Conservation (phyloP, 1,139 yeast genomes). For the Blastobotrys petasosporus region DNA sequence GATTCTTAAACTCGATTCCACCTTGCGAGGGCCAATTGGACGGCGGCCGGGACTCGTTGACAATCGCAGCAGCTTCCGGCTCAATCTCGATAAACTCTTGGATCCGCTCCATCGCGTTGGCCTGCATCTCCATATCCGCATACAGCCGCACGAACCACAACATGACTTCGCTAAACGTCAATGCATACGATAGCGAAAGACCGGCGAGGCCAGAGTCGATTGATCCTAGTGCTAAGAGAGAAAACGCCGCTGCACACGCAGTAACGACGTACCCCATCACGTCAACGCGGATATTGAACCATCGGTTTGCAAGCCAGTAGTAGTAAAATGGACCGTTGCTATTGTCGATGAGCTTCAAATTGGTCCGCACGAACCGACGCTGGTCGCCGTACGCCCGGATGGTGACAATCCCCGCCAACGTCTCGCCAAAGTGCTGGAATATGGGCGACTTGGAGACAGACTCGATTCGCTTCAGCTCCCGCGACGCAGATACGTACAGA, state of each 20-base stretch:
- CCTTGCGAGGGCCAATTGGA: constrained; percentile 59
- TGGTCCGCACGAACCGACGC: constrained; percentile 68
- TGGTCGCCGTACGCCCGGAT: constrained; percentile 81
- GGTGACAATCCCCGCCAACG: constrained; percentile 63
- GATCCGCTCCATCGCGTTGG: constrained; percentile 75
- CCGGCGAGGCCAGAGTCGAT: constrained; percentile 89
- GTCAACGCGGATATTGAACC: constrained; percentile 93
- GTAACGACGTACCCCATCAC: constrained; percentile 83
- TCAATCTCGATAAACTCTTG: constrained; percentile 59
- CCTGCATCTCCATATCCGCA: constrained; percentile 68
- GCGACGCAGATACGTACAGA: constrained; percentile 69
- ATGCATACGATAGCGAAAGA: constrained; percentile 83
- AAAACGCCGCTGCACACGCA: constrained; percentile 75
- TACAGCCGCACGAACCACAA: constrained; percentile 84
- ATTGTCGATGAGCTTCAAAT: constrained; percentile 59
- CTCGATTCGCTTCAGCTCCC: constrained; percentile 75
- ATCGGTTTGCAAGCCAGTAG: constrained; percentile 82
- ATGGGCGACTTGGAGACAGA: constrained; percentile 71
- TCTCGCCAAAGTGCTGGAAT: constrained; percentile 72
- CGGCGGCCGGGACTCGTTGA: constrained; percentile 1
- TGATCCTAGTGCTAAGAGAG: constrained; percentile 67
- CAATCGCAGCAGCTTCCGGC: constrained; percentile 48
- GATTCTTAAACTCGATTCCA: constrained; percentile 50
- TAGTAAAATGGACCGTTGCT: constrained; percentile 92
- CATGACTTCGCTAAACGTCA: constrained; percentile 84